Evolutionary conservation across 768 basidiomycete species (phyloP).

Genomic region (Collybia nuda): DNA sequence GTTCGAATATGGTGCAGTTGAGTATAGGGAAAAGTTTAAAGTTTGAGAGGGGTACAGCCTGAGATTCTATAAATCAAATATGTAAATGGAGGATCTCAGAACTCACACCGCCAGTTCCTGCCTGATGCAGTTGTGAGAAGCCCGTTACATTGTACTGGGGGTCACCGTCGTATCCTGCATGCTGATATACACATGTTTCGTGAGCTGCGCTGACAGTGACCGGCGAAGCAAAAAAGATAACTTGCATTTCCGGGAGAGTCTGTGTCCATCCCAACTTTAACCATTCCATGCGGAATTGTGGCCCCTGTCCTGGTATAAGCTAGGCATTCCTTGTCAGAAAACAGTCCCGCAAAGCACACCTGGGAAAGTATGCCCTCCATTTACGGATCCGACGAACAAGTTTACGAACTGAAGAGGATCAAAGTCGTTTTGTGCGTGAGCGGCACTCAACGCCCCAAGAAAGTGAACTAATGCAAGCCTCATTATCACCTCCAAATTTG

Average conservation of each 20-base stretch:
- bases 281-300: slow-evolving; percentile 68
- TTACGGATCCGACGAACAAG: slow-evolving; percentile 65
- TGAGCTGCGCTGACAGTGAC: not conserved
- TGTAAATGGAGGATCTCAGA: not conserved
- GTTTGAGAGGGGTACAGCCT: slow-evolving; percentile 56
- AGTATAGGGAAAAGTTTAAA: slow-evolving; percentile 61
- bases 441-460: too few species aligned
- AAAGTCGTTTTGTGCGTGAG: too few species aligned
- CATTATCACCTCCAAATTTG: not conserved
- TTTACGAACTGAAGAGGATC: slow-evolving; percentile 49
- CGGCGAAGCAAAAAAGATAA: not conserved
- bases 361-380: slow-evolving; percentile 67
- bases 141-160: slow-evolving; percentile 47
- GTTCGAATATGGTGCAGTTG: slow-evolving; percentile 48
- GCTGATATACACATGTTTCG: slow-evolving; percentile 23
- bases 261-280: slow-evolving; percentile 66
- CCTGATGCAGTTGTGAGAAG: slow-evolving; percentile 64
- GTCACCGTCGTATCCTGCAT: slow-evolving; percentile 46
- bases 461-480: too few species aligned
- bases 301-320: slow-evolving; percentile 38
- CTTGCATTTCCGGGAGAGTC: slow-evolving; percentile 60
- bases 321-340: not conserved
- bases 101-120: slow-evolving; percentile 59
- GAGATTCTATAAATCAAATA: not conserved
- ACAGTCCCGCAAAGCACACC: slow-evolving; percentile 30